Base-by-base conservation (phyloP, 331 rosid species). In the Phaseolus coccineus region DNA sequence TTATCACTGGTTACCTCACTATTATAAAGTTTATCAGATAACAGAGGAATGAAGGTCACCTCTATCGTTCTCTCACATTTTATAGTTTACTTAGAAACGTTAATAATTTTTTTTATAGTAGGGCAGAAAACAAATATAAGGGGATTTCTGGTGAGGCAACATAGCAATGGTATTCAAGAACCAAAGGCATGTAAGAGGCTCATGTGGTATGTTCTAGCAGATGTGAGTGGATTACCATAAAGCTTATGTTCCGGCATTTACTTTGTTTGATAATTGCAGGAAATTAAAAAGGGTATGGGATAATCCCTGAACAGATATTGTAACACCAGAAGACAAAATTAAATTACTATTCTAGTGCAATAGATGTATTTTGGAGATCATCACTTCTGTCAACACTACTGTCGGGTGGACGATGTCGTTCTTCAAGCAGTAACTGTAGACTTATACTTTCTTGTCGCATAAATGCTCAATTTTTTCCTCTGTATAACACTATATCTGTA, bases 101-200 rank as follows among this genome's bases (percentile, higher is more conserved):
- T 57, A 22, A 69, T 71, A 22, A 35, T 79, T 82, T 24, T 37
- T 77, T 31, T 42, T 67, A 71, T 88, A 84, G 15, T 82, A 94
- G 97, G 93, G 81, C 84, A 84, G 98, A 85, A 90, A 88, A 82
- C 87, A 88, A 77, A 80, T 85, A 81, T 87, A 90, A 87, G 6
- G 82, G 85, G 58, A 77, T 81, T 80, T 69, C 84, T 78, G 80
- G 27, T 42, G 84, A 73, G 84, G 81, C 85, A 67, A 65, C 70
- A 64, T 80, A 85, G 63, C 74, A 30, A 57, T 62, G 79, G 55
- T 69, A 71, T 72, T 83, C 69, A 76, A 37, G 68, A 76, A 71
- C 79, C 70, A 76, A 78, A 74, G 67, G 47, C 7, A 33, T 37
- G 70, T 31, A 35, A 63, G 8, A 72, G 25, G n/a, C 13, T 76